Evolutionary conservation across 805 yeast genomes (phyloP).

Genomic region (Saccharomycopsis oosterbeekiorum): DNA sequence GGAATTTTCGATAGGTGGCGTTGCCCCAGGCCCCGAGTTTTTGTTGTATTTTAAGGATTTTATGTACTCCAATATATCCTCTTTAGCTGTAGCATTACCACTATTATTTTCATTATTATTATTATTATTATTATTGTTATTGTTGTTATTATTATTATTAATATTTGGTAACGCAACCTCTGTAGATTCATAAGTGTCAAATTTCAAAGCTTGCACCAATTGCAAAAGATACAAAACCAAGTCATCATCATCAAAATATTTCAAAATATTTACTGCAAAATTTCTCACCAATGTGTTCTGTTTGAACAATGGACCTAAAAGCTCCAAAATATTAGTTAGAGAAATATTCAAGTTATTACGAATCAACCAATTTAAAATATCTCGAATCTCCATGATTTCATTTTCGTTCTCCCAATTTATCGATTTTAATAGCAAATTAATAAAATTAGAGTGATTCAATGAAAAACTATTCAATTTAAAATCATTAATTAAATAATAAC

Average conservation of each 20-base stretch:
- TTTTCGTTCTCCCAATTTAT: conserved; percentile 80
- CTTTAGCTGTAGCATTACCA: not conserved
- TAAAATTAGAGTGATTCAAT: conserved; percentile 35
- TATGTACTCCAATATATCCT: conserved; percentile 2
- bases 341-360: conserved; percentile 64
- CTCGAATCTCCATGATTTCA: conserved; percentile 73
- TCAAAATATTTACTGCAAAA: conserved; percentile 79
- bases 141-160: not conserved
- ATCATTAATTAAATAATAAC: conserved; percentile 68
- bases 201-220: conserved; percentile 82
- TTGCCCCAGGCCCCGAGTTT: conserved; percentile 5
- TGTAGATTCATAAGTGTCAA: conserved; percentile 37
- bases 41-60: conserved; percentile 10
- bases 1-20: not conserved
- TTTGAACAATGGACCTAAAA: conserved; percentile 63
- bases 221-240: conserved; percentile 75
- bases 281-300: conserved; percentile 64
- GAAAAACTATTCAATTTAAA: conserved; percentile 14
- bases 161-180: not conserved
- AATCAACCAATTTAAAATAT: conserved; percentile 58
- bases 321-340: conserved; percentile 50
- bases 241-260: conserved; percentile 71
- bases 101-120: conserved; percentile 1
- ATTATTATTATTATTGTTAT: not conserved
- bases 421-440: conserved; percentile 77